phyloP scores from a whole-genome alignment of 306 rosid species.

The Hylodesmum podocarpum region DNA sequence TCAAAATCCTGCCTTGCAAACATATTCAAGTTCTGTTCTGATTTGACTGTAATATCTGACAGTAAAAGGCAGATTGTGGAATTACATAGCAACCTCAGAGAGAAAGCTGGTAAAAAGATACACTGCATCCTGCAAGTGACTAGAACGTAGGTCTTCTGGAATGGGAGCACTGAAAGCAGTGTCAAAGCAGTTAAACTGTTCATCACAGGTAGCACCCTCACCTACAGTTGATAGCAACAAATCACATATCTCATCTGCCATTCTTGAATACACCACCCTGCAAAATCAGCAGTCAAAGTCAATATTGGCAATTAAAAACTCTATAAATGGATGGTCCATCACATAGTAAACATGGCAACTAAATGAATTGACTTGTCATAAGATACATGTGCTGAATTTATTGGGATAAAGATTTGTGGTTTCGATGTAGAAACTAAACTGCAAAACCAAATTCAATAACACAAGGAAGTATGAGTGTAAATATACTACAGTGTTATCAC shows the following conservation, averaged over 20 bases:
- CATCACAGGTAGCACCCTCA: constrained; percentile 66
- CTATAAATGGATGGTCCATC: neutral
- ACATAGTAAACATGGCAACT: neutral
- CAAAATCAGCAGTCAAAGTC: constrained; percentile 16
- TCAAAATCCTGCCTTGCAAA: constrained; percentile 25
- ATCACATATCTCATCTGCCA: constrained; percentile 73
- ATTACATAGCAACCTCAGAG: constrained; percentile 65
- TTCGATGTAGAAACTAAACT: constrained; percentile 8
- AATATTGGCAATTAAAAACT: constrained; percentile 19
- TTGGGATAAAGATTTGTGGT: neutral
- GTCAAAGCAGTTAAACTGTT: constrained; percentile 77
- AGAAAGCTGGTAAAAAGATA: constrained; percentile 76
- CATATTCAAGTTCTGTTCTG: constrained; percentile 5
- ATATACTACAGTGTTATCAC: neutral
- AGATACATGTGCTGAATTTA: constrained; percentile 5
- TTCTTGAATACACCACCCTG: constrained; percentile 87
- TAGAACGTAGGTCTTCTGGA: constrained; percentile 76
- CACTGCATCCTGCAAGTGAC: constrained; percentile 80
- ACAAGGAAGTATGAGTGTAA: neutral
- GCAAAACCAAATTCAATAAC: constrained; percentile 22
- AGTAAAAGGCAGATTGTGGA: neutral
- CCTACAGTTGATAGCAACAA: constrained; percentile 63
- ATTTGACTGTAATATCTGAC: neutral
- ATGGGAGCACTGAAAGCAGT: constrained; percentile 74
- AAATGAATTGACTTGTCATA: constrained; percentile 14